Evolutionary conservation across 225 moss, liverwort and hornwort species (phyloP).

Genomic region (Lunularia cruciata): DNA sequence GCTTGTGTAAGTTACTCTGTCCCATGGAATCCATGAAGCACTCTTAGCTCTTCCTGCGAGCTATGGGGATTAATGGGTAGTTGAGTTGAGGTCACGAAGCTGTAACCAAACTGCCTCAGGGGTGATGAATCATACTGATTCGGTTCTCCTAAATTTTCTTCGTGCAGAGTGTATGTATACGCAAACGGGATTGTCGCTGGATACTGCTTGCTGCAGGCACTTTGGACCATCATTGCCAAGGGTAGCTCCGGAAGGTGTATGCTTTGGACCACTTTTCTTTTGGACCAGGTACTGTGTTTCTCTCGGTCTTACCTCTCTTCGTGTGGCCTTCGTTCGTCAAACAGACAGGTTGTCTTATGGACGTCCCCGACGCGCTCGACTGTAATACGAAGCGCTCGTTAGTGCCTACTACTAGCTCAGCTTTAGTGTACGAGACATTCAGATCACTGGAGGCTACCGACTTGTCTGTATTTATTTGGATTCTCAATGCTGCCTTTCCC

Average conservation of each 20-base stretch:
- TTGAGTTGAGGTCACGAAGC: not conserved
- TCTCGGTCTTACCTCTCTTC: too few relatives aligned
- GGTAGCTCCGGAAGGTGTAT: not conserved
- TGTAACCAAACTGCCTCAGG: too few relatives aligned
- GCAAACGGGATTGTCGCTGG: conserved; percentile 23
- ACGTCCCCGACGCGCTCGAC: too few relatives aligned
- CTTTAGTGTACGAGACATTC: too few relatives aligned
- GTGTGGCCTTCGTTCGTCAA: too few relatives aligned
- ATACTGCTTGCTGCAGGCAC: conserved; percentile 20
- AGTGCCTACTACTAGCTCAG: too few relatives aligned
- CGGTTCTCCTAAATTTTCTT: not conserved
- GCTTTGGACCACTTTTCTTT: conserved; percentile 18
- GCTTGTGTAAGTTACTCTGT: conserved; percentile 18
- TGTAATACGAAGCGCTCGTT: too few relatives aligned
- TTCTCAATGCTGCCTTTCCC: too few relatives aligned
- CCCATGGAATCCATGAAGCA: not conserved
- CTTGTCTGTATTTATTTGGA: too few relatives aligned
- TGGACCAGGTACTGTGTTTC: conserved; percentile 19
- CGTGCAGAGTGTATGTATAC: conserved; percentile 27
- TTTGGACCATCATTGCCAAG: not conserved
- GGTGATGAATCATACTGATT: not conserved
- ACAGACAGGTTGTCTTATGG: too few relatives aligned
- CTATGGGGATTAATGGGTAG: not conserved
- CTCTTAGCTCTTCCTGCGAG: not conserved
- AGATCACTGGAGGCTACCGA: too few relatives aligned